Evolutionary conservation across 2,329 filamentous ascomycete genomes (phyloP).

Genomic region (Pseudonectria buxi): DNA sequence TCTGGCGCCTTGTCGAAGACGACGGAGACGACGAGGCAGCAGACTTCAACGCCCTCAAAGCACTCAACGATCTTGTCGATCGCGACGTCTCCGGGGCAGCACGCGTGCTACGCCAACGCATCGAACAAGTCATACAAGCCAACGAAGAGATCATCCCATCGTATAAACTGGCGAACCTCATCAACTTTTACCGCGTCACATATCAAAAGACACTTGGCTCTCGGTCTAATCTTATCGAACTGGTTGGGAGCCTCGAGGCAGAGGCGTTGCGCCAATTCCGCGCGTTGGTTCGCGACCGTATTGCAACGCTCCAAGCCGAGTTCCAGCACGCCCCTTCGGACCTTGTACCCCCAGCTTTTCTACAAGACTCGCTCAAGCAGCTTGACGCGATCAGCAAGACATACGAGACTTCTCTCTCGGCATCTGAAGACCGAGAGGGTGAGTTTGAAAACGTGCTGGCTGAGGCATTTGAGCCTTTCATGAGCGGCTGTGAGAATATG

Average conservation of each 20-base stretch:
- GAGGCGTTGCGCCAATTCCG: constrained; percentile 80
- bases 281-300: constrained; percentile 71
- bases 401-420: constrained; percentile 72
- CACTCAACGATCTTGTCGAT: constrained; percentile 79
- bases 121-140: constrained; percentile 86
- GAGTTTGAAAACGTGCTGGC: constrained; percentile 69
- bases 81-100: constrained; percentile 76
- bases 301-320: constrained; percentile 66
- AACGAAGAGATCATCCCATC: constrained; percentile 84
- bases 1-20: constrained; percentile 65
- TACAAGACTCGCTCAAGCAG: constrained; percentile 72
- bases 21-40: constrained; percentile 46
- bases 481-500: constrained; percentile 67
- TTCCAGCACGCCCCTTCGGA: constrained; percentile 65
- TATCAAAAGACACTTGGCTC: constrained; percentile 72
- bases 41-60: constrained; percentile 72
- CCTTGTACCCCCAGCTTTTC: constrained; percentile 70
- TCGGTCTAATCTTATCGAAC: constrained; percentile 62
- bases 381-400: constrained; percentile 75
- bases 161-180: constrained; percentile 83
- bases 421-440: constrained; percentile 50
- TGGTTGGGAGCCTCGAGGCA: constrained; percentile 61
- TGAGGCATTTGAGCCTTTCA: constrained; percentile 80
- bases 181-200: constrained; percentile 82
- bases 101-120: constrained; percentile 76